Conservation (phyloP, 768 basidiomycete species). For the Suillus tomentosus region DNA sequence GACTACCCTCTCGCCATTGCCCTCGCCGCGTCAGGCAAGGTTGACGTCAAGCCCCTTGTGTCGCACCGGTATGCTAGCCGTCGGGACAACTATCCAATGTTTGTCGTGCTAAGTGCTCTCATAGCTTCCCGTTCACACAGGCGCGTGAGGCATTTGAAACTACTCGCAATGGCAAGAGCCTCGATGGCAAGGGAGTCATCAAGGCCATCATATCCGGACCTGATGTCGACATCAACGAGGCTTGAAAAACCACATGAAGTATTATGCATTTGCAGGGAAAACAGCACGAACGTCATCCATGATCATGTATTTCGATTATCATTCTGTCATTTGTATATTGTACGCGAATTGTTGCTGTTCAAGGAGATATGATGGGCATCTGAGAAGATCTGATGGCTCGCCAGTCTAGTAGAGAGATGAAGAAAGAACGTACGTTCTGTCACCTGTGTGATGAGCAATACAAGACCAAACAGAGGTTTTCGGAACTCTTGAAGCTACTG, state of each 20-base stretch:
- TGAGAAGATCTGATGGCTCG: too few species aligned
- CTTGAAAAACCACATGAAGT: slow-evolving; percentile 24
- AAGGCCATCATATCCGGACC: slow-evolving; percentile 90
- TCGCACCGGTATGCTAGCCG: slow-evolving; percentile 68
- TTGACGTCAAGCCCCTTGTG: slow-evolving; percentile 86
- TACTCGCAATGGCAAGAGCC: slow-evolving; percentile 76
- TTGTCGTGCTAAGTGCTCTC: slow-evolving; percentile 7
- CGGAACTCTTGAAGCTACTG: too few species aligned
- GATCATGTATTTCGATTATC: neutral
- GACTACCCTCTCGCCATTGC: slow-evolving; percentile 86
- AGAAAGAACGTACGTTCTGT: too few species aligned
- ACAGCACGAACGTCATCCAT: neutral
- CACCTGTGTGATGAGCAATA: too few species aligned
- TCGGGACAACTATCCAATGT: slow-evolving; percentile 17
- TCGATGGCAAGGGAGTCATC: slow-evolving; percentile 86
- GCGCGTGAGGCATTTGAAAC: slow-evolving; percentile 81
- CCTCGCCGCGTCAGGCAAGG: slow-evolving; percentile 76
- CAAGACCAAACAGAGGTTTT: too few species aligned
- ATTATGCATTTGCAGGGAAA: neutral
- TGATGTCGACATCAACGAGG: slow-evolving; percentile 49
- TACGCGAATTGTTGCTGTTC: neutral
- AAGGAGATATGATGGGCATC: too few species aligned
- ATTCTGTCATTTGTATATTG: neutral
- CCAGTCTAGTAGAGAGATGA: too few species aligned
- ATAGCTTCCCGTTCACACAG: slow-evolving; percentile 73